A percentile compares a stretch with the other conserved stretches of the same genome.
Conservation (phyloP, 768 basidiomycete species). For the Mycena galopus region DNA sequence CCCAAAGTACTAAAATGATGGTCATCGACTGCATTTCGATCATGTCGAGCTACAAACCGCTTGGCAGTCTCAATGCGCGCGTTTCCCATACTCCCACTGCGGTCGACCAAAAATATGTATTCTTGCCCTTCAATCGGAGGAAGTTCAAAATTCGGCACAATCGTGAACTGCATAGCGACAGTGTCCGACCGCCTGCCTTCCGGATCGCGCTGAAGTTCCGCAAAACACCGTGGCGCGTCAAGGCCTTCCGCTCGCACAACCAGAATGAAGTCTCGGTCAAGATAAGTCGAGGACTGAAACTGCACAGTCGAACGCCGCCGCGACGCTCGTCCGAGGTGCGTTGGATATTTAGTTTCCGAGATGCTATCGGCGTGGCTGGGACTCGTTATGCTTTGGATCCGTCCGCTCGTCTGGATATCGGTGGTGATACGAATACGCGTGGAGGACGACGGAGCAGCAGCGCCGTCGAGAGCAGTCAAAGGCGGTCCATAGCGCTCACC, state of each 20-base stretch:
- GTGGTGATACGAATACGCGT: slow-evolving; percentile 57
- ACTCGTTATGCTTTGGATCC: slow-evolving; percentile 55
- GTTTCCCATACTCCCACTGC: slow-evolving; percentile 60
- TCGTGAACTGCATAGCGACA: slow-evolving; percentile 64
- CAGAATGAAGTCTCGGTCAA: slow-evolving; percentile 65
- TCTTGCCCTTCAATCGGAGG: slow-evolving; percentile 61
- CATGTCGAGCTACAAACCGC: slow-evolving; percentile 16
- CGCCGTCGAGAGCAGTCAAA: slow-evolving; percentile 52
- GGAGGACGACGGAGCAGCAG: slow-evolving; percentile 42
- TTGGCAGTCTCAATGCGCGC: slow-evolving; percentile 62
- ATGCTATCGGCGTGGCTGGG: slow-evolving; percentile 58
- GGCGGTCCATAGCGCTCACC: slow-evolving; percentile 66
- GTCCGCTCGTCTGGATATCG: slow-evolving; percentile 64
- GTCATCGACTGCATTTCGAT: not conserved
- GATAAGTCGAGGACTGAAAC: slow-evolving; percentile 56
- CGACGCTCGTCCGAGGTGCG: slow-evolving; percentile 50
- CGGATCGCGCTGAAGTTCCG: slow-evolving; percentile 53
- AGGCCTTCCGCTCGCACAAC: slow-evolving; percentile 61
- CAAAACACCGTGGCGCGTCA: slow-evolving; percentile 69
- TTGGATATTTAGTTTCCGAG: slow-evolving; percentile 48
- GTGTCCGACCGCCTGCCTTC: slow-evolving; percentile 43
- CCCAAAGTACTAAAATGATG: slow-evolving; percentile 48
- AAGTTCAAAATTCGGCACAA: slow-evolving; percentile 66
- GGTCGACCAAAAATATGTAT: slow-evolving; percentile 72
- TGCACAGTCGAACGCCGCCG: slow-evolving; percentile 55